phyloP scores from a whole-genome alignment of 352 stramenopile genomes.

The Phytophthora sansomeana region DNA sequence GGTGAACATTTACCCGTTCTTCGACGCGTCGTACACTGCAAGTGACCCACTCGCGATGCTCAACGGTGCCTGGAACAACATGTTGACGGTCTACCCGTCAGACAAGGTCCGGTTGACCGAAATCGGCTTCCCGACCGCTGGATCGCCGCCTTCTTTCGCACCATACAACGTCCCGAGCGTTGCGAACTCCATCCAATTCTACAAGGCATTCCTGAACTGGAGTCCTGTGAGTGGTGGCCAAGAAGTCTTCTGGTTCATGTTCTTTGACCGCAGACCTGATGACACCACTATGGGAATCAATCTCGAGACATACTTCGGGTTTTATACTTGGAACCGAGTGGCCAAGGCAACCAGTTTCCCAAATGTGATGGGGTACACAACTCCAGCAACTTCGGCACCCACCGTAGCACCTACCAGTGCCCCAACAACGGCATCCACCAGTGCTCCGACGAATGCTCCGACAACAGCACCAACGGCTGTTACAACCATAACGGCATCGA shows the following conservation, averaged over 20 bases:
- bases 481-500: not conserved
- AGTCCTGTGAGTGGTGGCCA: conserved; percentile 48
- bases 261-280: conserved; percentile 67
- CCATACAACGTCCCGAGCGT: conserved; percentile 59
- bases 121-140: conserved; percentile 63
- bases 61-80: conserved; percentile 63
- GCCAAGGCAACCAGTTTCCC: conserved; percentile 58
- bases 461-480: conserved; percentile 11
- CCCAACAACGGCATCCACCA: conserved; percentile 13
- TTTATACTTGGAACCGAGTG: conserved; percentile 57
- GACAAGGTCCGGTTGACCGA: conserved; percentile 76
- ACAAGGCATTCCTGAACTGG: conserved; percentile 74
- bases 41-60: conserved; percentile 56
- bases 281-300: conserved; percentile 59
- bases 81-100: conserved; percentile 52
- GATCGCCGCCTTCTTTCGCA: conserved; percentile 40
- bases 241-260: conserved; percentile 85
- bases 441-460: conserved; percentile 11
- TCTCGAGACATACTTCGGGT: conserved; percentile 80
- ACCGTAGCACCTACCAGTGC: conserved; percentile 12
- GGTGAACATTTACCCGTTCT: conserved; percentile 88
- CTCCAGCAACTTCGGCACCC: conserved; percentile 5
- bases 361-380: conserved; percentile 18
- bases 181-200: conserved; percentile 60
- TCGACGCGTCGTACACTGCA: conserved; percentile 62